These are phyloP conservation scores for Phyllosticta paracitricarpa DNA, from an alignment of 2,329 filamentous ascomycete genomes.

Conservation along the genomic window DNA sequence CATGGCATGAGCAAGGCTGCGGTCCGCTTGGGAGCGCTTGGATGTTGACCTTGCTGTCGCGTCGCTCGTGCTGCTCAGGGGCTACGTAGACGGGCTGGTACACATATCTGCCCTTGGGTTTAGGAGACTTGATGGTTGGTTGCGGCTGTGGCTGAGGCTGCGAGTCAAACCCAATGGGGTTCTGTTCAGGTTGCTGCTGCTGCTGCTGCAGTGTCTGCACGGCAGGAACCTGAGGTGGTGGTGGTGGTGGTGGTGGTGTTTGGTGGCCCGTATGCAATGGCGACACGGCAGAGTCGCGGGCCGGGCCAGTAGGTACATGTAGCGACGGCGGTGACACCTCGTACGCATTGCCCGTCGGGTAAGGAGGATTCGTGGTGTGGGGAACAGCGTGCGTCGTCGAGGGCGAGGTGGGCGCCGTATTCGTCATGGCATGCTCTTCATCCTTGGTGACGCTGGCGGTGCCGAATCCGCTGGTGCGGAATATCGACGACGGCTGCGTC, in stretches of 20 bases:
- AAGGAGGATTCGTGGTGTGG: not conserved
- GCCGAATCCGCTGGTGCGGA: not conserved
- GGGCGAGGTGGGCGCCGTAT: not conserved
- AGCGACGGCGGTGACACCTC: not conserved
- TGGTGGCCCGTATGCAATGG: not conserved
- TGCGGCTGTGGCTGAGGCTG: not conserved
- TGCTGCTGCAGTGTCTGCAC: not conserved
- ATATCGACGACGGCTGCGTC: not conserved
- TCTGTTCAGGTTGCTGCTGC: not conserved
- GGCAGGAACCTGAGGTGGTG: not conserved
- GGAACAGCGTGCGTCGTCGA: not conserved
- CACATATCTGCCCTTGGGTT: not conserved
- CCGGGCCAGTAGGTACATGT: not conserved
- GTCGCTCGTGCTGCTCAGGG: not conserved
- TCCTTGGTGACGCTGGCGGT: not conserved
- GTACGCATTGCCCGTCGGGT: not conserved
- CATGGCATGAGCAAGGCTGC: not conserved
- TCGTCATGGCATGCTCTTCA: not conserved
- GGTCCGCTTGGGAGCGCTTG: not conserved
- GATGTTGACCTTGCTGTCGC: not conserved
- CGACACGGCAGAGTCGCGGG: not conserved
- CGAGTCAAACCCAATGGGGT: not conserved
- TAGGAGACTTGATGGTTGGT: not conserved
- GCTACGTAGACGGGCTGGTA: not conserved
- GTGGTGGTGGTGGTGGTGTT: not conserved